Conservation (phyloP, 192 early-diverging fungal species). For the Entomortierella chlamydospora region DNA sequence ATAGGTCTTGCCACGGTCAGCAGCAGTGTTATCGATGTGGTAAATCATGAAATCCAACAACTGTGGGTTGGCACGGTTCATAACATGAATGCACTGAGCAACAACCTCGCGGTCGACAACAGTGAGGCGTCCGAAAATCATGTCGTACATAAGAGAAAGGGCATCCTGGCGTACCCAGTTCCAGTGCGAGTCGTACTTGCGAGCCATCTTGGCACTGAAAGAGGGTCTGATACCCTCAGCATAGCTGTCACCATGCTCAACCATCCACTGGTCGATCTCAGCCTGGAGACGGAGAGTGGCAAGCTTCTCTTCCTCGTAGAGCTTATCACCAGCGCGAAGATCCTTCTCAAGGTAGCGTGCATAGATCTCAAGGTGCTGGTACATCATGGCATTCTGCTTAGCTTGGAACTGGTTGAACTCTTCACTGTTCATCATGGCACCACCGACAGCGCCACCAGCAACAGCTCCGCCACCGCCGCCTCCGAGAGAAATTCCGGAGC, state of each 20-base stretch:
- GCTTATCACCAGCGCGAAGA: constrained; percentile 74
- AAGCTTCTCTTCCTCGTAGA: constrained; percentile 74
- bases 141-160: constrained; percentile 90
- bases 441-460: constrained; percentile 62
- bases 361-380: constrained; percentile 81
- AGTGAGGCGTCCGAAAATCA: constrained; percentile 89
- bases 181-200: constrained; percentile 95
- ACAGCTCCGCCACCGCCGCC: constrained; percentile 62
- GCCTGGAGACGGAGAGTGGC: constrained; percentile 76
- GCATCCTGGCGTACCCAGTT: constrained; percentile 95
- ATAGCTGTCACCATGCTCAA: constrained; percentile 93
- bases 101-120: constrained; percentile 93
- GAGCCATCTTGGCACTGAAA: constrained; percentile 88
- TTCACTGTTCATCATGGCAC: constrained; percentile 85
- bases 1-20: constrained; percentile 85
- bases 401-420: constrained; percentile 85
- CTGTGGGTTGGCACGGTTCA: constrained; percentile 88
- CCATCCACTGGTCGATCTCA: constrained; percentile 90
- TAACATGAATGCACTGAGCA: constrained; percentile 89
- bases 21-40: constrained; percentile 82
- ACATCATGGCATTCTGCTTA: constrained; percentile 75
- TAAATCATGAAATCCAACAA: constrained; percentile 91
- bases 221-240: constrained; percentile 88
- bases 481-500: constrained; percentile 74
- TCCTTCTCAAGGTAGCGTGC: constrained; percentile 87